These are phyloP conservation scores for Fusarium guadeloupense DNA, from an alignment of 2,329 filamentous ascomycete species.

Conservation along the genomic window DNA sequence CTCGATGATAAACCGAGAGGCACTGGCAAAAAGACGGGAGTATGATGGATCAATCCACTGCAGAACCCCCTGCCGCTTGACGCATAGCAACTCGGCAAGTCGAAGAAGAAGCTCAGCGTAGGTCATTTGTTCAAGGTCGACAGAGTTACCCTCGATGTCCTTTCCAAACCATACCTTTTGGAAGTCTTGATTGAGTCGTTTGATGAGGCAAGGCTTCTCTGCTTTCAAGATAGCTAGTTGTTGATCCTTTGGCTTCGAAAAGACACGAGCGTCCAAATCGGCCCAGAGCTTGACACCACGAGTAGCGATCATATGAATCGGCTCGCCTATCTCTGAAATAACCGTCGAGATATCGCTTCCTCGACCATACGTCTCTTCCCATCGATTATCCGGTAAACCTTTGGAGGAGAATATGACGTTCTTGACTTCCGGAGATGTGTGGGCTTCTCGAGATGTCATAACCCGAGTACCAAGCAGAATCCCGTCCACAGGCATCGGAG, in stretches of 20 bases:
- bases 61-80: not conserved
- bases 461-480: not conserved
- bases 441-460: not conserved
- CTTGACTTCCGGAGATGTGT: not conserved
- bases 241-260: constrained; percentile 33
- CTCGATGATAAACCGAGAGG: too few species aligned
- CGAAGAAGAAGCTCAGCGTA: constrained; percentile 48
- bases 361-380: not conserved
- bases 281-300: constrained; percentile 50
- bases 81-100: constrained; percentile 46
- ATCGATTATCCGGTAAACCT: not conserved
- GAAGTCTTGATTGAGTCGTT: constrained; percentile 57
- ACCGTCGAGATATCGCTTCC: constrained; percentile 44
- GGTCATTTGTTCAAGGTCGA: not conserved
- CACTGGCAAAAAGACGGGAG: not conserved
- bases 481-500: not conserved
- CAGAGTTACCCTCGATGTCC: not conserved
- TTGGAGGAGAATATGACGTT: constrained; percentile 23
- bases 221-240: constrained; percentile 48
- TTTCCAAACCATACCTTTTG: constrained; percentile 60
- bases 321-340: constrained; percentile 50
- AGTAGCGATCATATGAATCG: constrained; percentile 52
- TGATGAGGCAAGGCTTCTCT: constrained; percentile 55
- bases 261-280: constrained; percentile 49
- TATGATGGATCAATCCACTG: not conserved